Percentiles rank a stretch among this genome's conserved stretches.
These are phyloP conservation scores for Craterostigma plantagineum DNA, from an alignment of 257 asterid genomes.

Conservation along the genomic window DNA sequence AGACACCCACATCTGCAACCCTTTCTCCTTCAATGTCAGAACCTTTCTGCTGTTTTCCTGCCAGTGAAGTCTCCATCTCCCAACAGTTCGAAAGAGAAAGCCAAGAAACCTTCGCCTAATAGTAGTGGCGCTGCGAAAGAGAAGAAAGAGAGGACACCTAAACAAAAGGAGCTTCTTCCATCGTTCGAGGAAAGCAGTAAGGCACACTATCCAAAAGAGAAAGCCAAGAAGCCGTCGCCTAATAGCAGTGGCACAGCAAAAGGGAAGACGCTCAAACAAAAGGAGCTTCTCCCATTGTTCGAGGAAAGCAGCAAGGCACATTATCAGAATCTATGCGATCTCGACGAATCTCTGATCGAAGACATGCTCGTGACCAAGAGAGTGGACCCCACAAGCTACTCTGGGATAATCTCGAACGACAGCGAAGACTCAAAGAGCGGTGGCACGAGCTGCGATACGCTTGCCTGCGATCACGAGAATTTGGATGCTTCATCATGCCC, in stretches of 20 bases:
- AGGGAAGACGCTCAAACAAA: slow-evolving; percentile 25
- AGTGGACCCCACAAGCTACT: slow-evolving; percentile 67
- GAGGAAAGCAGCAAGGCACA: slow-evolving; percentile 30
- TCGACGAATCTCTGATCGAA: slow-evolving; percentile 12
- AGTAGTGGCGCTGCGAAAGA: too few species aligned
- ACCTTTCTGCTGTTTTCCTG: slow-evolving; percentile 58
- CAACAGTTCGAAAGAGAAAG: slow-evolving; percentile 33
- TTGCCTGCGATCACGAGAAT: too few species aligned
- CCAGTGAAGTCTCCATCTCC: slow-evolving; percentile 92
- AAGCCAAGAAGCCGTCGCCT: slow-evolving; percentile 32
- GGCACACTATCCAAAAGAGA: too few species aligned
- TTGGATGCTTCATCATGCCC: too few species aligned
- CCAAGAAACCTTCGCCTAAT: too few species aligned
- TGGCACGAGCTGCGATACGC: slow-evolving; percentile 27
- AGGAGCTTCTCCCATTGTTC: slow-evolving; percentile 36
- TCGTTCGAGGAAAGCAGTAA: too few species aligned
- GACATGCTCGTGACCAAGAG: slow-evolving; percentile 53
- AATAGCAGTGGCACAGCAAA: slow-evolving; percentile 25
- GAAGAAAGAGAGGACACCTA: too few species aligned
- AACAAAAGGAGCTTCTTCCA: too few species aligned
- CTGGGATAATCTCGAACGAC: slow-evolving; percentile 42
- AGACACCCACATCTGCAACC: slow-evolving; percentile 91
- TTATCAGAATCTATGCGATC: slow-evolving; percentile 19
- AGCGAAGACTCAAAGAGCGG: slow-evolving; percentile 60
- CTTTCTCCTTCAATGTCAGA: slow-evolving; percentile 59